phyloP scores from a whole-genome alignment of 2,329 filamentous ascomycete species.

The Colletotrichum sp. region DNA sequence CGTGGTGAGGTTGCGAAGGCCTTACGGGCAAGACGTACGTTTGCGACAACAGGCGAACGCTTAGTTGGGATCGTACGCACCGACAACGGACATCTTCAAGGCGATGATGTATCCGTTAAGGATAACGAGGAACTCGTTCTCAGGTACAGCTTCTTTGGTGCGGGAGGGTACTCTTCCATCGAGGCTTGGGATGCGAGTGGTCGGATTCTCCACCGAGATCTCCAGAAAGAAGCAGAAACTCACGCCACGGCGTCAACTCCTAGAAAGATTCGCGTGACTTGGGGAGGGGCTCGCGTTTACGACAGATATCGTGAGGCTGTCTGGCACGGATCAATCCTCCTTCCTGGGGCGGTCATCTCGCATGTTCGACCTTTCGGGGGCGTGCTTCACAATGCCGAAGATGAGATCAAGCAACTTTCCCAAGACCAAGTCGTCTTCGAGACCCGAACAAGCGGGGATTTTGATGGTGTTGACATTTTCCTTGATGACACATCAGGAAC shows the following conservation, averaged over 20 bases:
- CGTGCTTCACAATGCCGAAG: conserved; percentile 26
- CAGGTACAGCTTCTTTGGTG: conserved; percentile 29
- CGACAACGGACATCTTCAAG: conserved; percentile 25
- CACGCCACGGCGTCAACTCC: not conserved
- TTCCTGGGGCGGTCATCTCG: conserved; percentile 22
- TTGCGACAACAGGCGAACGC: conserved; percentile 34
- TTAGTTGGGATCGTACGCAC: conserved; percentile 29
- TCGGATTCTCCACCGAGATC: conserved; percentile 27
- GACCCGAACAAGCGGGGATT: conserved; percentile 33
- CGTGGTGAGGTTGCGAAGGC: conserved; percentile 17
- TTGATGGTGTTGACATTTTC: conserved; percentile 31
- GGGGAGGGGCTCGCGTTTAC: conserved; percentile 36
- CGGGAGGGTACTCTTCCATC: conserved; percentile 28
- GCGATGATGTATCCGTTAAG: conserved; percentile 25
- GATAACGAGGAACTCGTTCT: conserved; percentile 12
- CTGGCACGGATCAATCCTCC: conserved; percentile 32
- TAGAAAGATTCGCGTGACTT: conserved; percentile 29
- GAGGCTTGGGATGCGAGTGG: conserved; percentile 34
- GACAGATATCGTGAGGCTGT: conserved; percentile 37
- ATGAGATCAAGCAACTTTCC: conserved; percentile 12
- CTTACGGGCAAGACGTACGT: conserved; percentile 30
- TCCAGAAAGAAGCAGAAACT: conserved; percentile 25
- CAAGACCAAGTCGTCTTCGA: conserved; percentile 25
- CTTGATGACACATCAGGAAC: not conserved
- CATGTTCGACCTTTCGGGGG: conserved; percentile 29